These are phyloP conservation scores for Paraphoma sp. DNA, from an alignment of 2,329 filamentous ascomycete genomes.

Conservation along the genomic window DNA sequence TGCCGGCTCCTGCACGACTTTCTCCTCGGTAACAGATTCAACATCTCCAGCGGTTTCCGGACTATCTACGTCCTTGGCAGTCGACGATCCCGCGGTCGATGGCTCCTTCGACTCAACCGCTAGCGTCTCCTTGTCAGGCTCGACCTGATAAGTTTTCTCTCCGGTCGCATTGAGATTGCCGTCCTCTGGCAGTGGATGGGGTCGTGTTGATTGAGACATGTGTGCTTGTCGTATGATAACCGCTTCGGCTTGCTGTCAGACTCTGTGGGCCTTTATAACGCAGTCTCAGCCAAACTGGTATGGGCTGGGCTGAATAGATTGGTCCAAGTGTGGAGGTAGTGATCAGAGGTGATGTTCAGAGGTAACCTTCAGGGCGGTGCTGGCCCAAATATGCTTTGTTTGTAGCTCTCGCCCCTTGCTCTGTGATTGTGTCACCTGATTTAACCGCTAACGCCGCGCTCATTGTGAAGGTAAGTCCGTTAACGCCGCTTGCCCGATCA, in stretches of 20 bases:
- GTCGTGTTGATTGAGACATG: conserved; percentile 1
- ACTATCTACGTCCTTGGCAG: conserved; percentile 9
- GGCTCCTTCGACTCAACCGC: conserved; percentile 4
- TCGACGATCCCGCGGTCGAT: conserved; percentile 8
- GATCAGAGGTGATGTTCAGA: too few relatives aligned
- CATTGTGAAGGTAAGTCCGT: conserved; percentile 1
- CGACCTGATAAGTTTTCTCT: not conserved
- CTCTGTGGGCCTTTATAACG: not conserved
- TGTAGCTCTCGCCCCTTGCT: too few relatives aligned
- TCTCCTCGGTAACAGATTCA: conserved; percentile 9
- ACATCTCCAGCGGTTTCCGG: conserved; percentile 4
- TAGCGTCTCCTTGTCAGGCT: conserved; percentile 1
- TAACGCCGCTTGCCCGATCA: not conserved
- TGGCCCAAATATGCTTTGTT: too few relatives aligned
- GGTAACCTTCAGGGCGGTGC: too few relatives aligned
- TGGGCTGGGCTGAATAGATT: not conserved
- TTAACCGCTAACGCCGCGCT: not conserved
- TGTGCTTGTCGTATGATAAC: conserved; percentile 1
- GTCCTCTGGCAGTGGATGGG: not conserved
- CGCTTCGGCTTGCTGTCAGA: not conserved
- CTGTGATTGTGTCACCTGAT: too few relatives aligned
- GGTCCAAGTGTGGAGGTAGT: not conserved
- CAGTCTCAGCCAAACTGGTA: not conserved
- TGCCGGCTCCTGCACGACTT: not conserved
- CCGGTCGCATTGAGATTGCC: not conserved